phyloP scores from a whole-genome alignment of 441 rosid species.

The Gossypium trilobum region DNA sequence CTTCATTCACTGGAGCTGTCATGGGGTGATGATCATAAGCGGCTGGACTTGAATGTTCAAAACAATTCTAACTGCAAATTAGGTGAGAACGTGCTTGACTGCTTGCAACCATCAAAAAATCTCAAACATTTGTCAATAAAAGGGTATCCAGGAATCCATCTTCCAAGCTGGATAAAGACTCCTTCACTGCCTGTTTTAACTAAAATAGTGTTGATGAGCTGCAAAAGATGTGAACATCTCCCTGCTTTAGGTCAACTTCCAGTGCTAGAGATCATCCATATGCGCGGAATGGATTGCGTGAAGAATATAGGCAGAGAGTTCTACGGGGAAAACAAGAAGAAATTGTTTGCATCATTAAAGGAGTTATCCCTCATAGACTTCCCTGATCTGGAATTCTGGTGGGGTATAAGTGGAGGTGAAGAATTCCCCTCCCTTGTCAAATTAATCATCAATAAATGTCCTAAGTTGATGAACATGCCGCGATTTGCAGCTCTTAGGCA shows the following conservation, averaged over 20 bases:
- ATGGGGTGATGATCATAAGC: conserved; percentile 9
- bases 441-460: conserved; percentile 15
- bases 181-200: conserved; percentile 6
- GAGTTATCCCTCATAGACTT: conserved; percentile 18
- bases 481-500: conserved; percentile 9
- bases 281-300: conserved; percentile 17
- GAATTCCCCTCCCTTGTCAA: conserved; percentile 18
- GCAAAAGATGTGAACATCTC: conserved; percentile 12
- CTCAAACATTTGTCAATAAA: conserved; percentile 10
- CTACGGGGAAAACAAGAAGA: conserved; percentile 14
- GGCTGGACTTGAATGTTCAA: not conserved
- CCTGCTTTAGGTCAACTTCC: conserved; percentile 20
- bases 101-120: conserved; percentile 5
- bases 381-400: conserved; percentile 20
- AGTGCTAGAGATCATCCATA: conserved; percentile 2
- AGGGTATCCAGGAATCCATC: conserved; percentile 9
- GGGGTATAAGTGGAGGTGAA: not conserved
- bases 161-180: conserved; percentile 12
- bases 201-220: not conserved
- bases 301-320: conserved; percentile 9
- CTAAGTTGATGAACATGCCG: conserved; percentile 14
- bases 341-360: conserved; percentile 11
- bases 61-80: not conserved
- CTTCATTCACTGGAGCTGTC: conserved; percentile 12
- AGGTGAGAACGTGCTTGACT: not conserved